Evolutionary conservation across 2,329 filamentous ascomycete species (phyloP).

Genomic region (Ceratocystiopsis brevicomis): DNA sequence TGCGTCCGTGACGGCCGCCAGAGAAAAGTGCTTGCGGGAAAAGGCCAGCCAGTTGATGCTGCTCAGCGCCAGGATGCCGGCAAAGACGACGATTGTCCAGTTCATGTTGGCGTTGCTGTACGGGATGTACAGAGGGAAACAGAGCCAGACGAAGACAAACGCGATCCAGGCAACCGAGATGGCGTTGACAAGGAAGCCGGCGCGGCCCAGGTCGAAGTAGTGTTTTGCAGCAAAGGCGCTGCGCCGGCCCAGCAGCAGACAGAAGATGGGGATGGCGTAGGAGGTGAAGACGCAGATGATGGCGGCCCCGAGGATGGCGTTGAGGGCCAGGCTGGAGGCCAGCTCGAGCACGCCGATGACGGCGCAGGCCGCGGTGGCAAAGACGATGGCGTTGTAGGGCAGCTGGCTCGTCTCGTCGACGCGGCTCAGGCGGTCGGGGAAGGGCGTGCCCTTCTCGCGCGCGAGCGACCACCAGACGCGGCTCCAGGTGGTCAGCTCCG

Average conservation of each 20-base stretch:
- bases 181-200: neutral
- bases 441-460: neutral
- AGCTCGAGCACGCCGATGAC: constrained; percentile 1
- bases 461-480: constrained; percentile 3
- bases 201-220: neutral
- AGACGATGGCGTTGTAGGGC: neutral
- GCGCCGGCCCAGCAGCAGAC: neutral
- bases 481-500: neutral
- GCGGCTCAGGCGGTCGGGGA: neutral
- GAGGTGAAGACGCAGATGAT: constrained; percentile 1
- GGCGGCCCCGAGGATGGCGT: constrained; percentile 2
- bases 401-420: neutral
- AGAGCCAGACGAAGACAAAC: constrained; percentile 1
- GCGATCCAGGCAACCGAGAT: neutral
- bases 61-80: neutral
- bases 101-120: constrained; percentile 1
- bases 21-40: neutral
- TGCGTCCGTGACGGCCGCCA: too few relatives aligned
- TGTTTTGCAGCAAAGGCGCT: neutral
- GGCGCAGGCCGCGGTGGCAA: neutral
- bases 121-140: constrained; percentile 1
- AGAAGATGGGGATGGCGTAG: constrained; percentile 1
- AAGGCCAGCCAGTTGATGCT: constrained; percentile 1
- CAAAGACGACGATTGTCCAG: constrained; percentile 1
- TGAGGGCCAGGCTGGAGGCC: constrained; percentile 1